Evolutionary conservation across 129 eudicot species (phyloP), one percentile per base, ranked within the genome.

Genomic region (Escallonia rubra): DNA sequence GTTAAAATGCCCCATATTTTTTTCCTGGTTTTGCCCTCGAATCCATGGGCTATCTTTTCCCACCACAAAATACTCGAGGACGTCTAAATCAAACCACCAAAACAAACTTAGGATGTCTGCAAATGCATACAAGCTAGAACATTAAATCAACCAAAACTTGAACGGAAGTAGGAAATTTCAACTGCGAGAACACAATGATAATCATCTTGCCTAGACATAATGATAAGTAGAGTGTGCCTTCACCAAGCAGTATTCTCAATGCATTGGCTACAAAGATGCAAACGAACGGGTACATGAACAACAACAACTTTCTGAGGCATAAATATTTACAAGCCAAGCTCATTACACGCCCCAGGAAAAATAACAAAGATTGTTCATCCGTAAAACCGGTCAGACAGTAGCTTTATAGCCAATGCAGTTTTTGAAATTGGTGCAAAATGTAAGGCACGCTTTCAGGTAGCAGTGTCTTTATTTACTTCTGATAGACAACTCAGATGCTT

Each of bases 301-400:
- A 11, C 64, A 12, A 59, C 3, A 1, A 8, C 4, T 39, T 59
- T 41, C 44, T 41, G 14, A 11, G 16, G 45, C 43, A 42, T n/a
- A 61, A 11, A 43, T 61, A 61, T 61, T 41, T 61, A 43, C 66
- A 61, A 5, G 6, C 10, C 39, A 41, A 40, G 64, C 64, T 60
- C 64, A 41, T 60, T 40, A 60, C 61, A 42, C 13, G 38, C 14
- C 54, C 71, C 57, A 45, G 42, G 53, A 41, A 11, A n/a, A 41
- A 67, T 41, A 45, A 23, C 23, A 56, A 41, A 23, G 39, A 42
- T 43, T 41, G 66, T 61, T 44, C 10, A 41, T 61, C 43, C 16
- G 39, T 46, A 40, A 59, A 41, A 41, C 47, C 8, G n/a, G 48
- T 40, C 46, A 41, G 64, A 59, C 39, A n/a, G 12, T 8, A 50